Percentiles rank a stretch among this genome's conserved stretches.
Conservation (phyloP, 371 early-diverging fungal genomes). For the Syncephalastrum contaminatum region DNA sequence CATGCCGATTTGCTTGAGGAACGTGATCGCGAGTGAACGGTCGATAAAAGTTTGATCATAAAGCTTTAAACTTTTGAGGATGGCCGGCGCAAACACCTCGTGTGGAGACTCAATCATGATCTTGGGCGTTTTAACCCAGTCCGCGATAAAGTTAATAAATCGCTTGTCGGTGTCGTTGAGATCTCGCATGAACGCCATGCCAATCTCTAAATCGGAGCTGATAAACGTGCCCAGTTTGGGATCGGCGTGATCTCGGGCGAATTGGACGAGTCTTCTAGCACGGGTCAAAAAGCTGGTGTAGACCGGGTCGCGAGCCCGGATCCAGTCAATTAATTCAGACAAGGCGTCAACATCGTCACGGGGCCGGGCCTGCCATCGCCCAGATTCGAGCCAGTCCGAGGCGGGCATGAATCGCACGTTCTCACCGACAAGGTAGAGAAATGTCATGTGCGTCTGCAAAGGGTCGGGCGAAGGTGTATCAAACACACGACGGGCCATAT, state of each 20-base stretch:
- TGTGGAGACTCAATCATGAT: slow-evolving; percentile 43
- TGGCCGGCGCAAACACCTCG: slow-evolving; percentile 47
- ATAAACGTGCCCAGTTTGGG: slow-evolving; percentile 25
- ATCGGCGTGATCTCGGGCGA: slow-evolving; percentile 37
- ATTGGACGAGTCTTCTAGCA: slow-evolving; percentile 39
- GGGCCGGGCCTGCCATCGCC: slow-evolving; percentile 53
- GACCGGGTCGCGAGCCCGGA: slow-evolving; percentile 42
- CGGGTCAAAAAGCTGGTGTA: slow-evolving; percentile 49
- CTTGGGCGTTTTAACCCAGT: slow-evolving; percentile 51
- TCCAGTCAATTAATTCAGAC: slow-evolving; percentile 46
- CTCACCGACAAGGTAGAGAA: slow-evolving; percentile 55
- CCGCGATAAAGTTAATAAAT: slow-evolving; percentile 62
- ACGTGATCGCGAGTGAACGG: slow-evolving; percentile 49
- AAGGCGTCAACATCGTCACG: slow-evolving; percentile 44
- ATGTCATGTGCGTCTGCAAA: slow-evolving; percentile 57
- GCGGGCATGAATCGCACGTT: slow-evolving; percentile 49
- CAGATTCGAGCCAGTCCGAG: slow-evolving; percentile 36
- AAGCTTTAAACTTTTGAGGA: slow-evolving; percentile 62
- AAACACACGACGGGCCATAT: too few species aligned
- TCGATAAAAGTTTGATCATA: slow-evolving; percentile 54
- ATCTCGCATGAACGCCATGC: slow-evolving; percentile 9
- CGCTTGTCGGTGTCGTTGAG: slow-evolving; percentile 53
- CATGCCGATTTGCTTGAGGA: slow-evolving; percentile 80
- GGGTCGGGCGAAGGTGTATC: slow-evolving; percentile 4
- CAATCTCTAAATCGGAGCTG: slow-evolving; percentile 10